These are phyloP conservation scores for Fusarium denticulatum DNA, from an alignment of 2,329 filamentous ascomycete species.

Conservation along the genomic window DNA sequence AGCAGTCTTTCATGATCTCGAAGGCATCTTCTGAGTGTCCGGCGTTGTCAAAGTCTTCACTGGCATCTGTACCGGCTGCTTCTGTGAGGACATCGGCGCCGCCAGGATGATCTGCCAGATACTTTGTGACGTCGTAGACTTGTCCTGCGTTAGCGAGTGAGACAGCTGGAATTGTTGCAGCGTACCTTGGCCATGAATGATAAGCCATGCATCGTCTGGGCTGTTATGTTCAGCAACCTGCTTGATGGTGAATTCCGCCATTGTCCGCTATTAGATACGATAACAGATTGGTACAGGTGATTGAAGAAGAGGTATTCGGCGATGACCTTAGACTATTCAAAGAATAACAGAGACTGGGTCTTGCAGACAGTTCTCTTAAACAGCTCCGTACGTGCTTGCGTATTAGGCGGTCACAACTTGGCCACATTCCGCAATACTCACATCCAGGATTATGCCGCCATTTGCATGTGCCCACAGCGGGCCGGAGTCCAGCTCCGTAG, in stretches of 20 bases:
- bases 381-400: too few species aligned
- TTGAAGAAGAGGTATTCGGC: fast-evolving
- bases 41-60: conserved; percentile 83
- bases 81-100: conserved; percentile 82
- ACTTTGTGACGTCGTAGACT: conserved; percentile 69
- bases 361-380: background rate
- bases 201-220: background rate
- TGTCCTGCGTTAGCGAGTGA: fast-evolving
- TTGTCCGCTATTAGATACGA: too few species aligned
- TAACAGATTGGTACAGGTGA: fast-evolving
- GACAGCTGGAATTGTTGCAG: fast-evolving
- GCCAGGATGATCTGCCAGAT: conserved; percentile 71
- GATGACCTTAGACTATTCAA: background rate
- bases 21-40: conserved; percentile 76
- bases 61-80: conserved; percentile 80
- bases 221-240: conserved; percentile 11
- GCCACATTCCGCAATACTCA: background rate
- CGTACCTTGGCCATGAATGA: background rate
- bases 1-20: conserved; percentile 53
- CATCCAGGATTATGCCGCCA: background rate
- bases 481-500: background rate
- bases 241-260: conserved; percentile 1
- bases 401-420: background rate
- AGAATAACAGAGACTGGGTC: too few species aligned
- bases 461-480: background rate